Evolutionary conservation across 495 filamentous ascomycete genomes (phyloP).

Genomic region (Astrothelium macrocarpum): DNA sequence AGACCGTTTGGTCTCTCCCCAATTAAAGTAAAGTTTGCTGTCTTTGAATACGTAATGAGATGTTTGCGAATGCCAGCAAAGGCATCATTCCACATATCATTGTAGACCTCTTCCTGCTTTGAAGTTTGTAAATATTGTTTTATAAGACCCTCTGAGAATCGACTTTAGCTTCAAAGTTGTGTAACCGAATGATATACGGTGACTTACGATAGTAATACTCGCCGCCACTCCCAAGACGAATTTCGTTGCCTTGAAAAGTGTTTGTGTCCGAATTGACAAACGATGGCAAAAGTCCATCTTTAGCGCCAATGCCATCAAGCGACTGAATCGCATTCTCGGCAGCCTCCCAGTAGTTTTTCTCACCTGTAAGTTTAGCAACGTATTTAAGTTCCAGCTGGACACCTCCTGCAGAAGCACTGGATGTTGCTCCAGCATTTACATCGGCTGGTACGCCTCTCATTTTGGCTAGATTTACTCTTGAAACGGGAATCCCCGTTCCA

Average conservation of each 20-base stretch:
- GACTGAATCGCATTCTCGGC: constrained; percentile 87
- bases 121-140: constrained; percentile 94
- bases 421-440: constrained; percentile 78
- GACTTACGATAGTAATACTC: constrained; percentile 84
- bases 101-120: constrained; percentile 74
- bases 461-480: constrained; percentile 78
- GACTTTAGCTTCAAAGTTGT: neutral
- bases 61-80: constrained; percentile 81
- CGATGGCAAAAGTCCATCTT: constrained; percentile 84
- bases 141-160: constrained; percentile 68
- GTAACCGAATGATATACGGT: neutral
- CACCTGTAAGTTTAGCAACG: constrained; percentile 85
- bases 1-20: constrained; percentile 77
- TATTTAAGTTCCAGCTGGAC: constrained; percentile 98
- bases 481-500: constrained; percentile 73
- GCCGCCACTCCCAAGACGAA: constrained; percentile 83
- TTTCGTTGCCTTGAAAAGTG: constrained; percentile 68
- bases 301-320: constrained; percentile 64
- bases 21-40: constrained; percentile 71
- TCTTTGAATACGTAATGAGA: constrained; percentile 76
- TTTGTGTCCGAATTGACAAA: constrained; percentile 75
- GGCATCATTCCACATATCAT: constrained; percentile 86
- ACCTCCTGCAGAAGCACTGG: constrained; percentile 84
- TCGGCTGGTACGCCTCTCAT: constrained; percentile 67
- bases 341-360: constrained; percentile 79